Conservation (phyloP, 139 green algal species). For the Pleodorina starrii region DNA sequence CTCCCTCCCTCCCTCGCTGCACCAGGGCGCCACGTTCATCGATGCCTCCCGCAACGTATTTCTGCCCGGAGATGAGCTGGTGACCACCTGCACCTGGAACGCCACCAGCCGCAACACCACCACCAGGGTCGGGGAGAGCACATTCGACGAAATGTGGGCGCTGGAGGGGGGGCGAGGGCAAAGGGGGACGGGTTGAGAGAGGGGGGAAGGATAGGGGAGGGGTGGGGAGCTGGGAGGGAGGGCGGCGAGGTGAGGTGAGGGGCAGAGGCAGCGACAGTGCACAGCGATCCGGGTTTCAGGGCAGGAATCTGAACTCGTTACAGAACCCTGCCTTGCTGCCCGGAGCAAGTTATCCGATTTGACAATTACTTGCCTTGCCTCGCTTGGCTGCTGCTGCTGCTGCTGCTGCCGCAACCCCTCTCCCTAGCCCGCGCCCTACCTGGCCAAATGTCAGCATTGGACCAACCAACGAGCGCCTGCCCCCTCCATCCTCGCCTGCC, state of each 20-base stretch:
- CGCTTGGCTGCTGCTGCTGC: not conserved
- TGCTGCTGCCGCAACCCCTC: not conserved
- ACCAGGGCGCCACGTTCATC: not conserved
- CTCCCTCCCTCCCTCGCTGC: not conserved
- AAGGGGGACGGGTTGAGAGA: not conserved
- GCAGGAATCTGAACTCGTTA: not conserved
- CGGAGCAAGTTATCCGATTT: not conserved
- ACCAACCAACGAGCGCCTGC: not conserved
- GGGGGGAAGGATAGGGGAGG: not conserved
- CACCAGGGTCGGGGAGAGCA: conserved; percentile 18
- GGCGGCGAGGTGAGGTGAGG: not conserved
- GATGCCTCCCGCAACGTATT: not conserved
- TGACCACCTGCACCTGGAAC: conserved; percentile 40
- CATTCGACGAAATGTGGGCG: conserved; percentile 24
- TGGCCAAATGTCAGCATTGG: too few species aligned
- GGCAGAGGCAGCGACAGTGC: not conserved
- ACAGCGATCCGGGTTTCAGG: not conserved
- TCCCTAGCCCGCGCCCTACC: not conserved
- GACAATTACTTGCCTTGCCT: not conserved
- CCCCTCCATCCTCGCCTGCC: not conserved
- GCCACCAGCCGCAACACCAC: not conserved
- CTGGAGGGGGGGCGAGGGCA: not conserved
- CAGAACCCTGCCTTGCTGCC: not conserved
- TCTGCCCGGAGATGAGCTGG: conserved; percentile 22
- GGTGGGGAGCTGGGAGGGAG: not conserved